Evolutionary conservation across 371 early-diverging fungal species (phyloP), one percentile per base, ranked within the genome.

Genomic region (Actinomortierella ambigua): DNA sequence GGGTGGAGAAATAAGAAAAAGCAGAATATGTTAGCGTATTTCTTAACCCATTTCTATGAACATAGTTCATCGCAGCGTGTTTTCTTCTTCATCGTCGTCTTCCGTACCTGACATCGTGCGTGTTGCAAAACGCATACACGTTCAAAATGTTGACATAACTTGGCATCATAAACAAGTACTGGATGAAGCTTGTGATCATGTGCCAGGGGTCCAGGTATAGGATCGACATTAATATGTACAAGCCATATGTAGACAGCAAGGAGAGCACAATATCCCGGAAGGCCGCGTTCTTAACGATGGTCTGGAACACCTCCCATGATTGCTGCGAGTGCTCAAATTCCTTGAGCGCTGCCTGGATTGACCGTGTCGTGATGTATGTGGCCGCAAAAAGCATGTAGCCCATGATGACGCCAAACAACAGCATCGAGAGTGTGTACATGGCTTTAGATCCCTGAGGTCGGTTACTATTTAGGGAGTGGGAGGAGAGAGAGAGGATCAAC

Each of bases 201-300:
- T 97, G 97, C 93, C 92, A 93, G 3, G 94, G 94, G 69, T 97
- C 95, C 51, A 92, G 71, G 76, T 93, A 93, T 24, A 94, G 60
- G 41, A 93, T 27, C 13, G 91, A 90, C 27, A 91, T 76, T 13
- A 94, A 6, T 15, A 95, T 73, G 69, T 93, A 97, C n/a, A 97
- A 66, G 0, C 94, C 95, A 69, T 92, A 94, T 0, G 95, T 96
- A 1, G 93, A 80, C 1, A 84, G 78, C 52, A 92, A 64, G 11
- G 95, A 93, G 24, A 95, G 75, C 23, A 93, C 80, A 46, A 95
- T 85, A 68, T 92, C 90, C 50, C 93, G 77, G 76, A 95, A 91
- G 27, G 85, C 86, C 0, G 82, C 63, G 41, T 84, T 73, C 47
- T 60, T 56, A 22, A 73, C 50, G 34, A 73, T 40, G 0, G 67